Conservation (phyloP, 2,329 filamentous ascomycete species). For the Microsporum ferrugineum region DNA sequence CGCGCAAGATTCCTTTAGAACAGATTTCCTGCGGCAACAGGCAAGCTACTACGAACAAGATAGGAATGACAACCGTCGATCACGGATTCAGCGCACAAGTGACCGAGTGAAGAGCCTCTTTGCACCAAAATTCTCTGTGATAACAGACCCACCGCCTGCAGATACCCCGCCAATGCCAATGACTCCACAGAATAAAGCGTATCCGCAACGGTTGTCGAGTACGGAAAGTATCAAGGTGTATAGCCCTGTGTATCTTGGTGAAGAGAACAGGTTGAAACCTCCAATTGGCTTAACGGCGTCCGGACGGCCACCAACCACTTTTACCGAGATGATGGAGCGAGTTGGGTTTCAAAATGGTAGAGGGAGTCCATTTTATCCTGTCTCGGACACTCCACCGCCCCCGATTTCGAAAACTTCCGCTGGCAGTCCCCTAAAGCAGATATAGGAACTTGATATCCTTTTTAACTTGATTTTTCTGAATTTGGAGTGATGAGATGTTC, state of each 20-base stretch:
- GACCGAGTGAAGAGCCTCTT: slow-evolving; percentile 31
- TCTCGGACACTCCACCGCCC: slow-evolving; percentile 16
- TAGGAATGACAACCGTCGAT: slow-evolving; percentile 10
- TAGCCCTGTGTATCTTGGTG: slow-evolving; percentile 26
- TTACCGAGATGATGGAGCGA: slow-evolving; percentile 29
- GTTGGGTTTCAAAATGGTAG: slow-evolving; percentile 24
- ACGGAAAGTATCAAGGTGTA: slow-evolving; percentile 39
- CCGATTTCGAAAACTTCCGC: background rate
- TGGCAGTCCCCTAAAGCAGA: background rate
- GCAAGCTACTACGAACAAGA: slow-evolving; percentile 18
- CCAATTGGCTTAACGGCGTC: slow-evolving; percentile 15
- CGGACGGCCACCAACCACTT: slow-evolving; percentile 25
- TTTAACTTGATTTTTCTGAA: background rate
- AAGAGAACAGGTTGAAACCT: slow-evolving; percentile 18
- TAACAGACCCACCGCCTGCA: slow-evolving; percentile 16
- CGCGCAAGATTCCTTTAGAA: slow-evolving; percentile 32
- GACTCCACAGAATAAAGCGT: slow-evolving; percentile 19
- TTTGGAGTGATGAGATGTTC: background rate
- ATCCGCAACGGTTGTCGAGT: slow-evolving; percentile 23
- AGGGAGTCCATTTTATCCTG: slow-evolving; percentile 23
- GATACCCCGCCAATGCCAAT: slow-evolving; percentile 18
- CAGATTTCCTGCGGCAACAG: slow-evolving; percentile 33
- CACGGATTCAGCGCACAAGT: slow-evolving; percentile 26
- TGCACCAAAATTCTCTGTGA: slow-evolving; percentile 17
- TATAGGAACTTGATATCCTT: background rate